Evolutionary conservation across 257 asterid species (phyloP).

Genomic region (Solanum corneliomulleri): DNA sequence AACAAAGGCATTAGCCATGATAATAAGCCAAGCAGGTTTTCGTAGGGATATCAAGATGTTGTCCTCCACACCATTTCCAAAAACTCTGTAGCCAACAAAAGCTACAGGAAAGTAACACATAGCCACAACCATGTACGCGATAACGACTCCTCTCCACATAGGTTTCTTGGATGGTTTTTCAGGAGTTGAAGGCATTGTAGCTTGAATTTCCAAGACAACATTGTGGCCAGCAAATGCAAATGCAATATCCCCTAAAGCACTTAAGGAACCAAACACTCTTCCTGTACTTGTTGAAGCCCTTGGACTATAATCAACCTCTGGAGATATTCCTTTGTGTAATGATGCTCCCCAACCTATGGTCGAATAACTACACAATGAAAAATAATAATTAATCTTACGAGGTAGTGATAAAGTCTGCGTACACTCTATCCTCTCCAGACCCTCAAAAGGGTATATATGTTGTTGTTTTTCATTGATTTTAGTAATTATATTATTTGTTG

Average conservation of each 20-base stretch:
- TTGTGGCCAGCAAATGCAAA: conserved; percentile 48
- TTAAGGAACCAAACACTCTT: conserved; percentile 19
- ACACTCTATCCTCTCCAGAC: too few species aligned
- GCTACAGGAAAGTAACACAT: conserved; percentile 47
- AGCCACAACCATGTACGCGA: conserved; percentile 32
- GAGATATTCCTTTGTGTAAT: conserved; percentile 4
- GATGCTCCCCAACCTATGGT: conserved; percentile 47
- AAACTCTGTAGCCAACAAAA: conserved; percentile 24
- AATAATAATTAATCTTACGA: neutral
- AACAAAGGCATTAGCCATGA: conserved; percentile 28
- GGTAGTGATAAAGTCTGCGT: neutral
- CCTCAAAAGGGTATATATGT: neutral
- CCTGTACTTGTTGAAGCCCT: conserved; percentile 18
- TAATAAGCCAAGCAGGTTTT: conserved; percentile 38
- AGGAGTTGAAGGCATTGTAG: conserved; percentile 35
- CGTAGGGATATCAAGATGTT: conserved; percentile 25
- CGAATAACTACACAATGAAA: conserved; percentile 24
- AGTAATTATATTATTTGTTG: too few species aligned
- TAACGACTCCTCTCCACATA: conserved; percentile 34
- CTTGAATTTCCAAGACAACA: conserved; percentile 50
- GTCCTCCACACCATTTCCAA: conserved; percentile 29
- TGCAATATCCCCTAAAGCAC: conserved; percentile 45
- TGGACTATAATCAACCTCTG: conserved; percentile 16
- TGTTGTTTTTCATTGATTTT: neutral
- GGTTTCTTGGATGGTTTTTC: conserved; percentile 34